A percentile compares a stretch with the other conserved stretches of the same genome.
These are phyloP conservation scores for Colletotrichum plurivorum DNA, from an alignment of 2,329 filamentous ascomycete species.

Conservation along the genomic window DNA sequence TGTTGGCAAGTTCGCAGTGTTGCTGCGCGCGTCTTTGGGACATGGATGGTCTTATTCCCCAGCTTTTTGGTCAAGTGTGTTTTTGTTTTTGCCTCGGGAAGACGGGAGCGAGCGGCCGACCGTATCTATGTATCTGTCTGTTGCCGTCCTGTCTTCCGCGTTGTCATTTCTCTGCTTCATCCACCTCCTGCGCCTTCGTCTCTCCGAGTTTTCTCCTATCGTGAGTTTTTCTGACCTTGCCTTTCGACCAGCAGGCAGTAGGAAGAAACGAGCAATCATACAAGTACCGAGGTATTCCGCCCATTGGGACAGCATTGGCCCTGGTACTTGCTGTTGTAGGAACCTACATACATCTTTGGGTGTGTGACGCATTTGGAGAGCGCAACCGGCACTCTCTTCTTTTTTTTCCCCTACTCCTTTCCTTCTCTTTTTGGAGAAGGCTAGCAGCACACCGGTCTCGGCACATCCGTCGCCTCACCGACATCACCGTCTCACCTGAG, in stretches of 20 bases:
- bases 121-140: background rate
- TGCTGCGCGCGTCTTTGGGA: slow-evolving; percentile 7
- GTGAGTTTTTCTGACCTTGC: background rate
- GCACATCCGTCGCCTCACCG: slow-evolving; percentile 5
- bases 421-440: background rate
- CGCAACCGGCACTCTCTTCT: slow-evolving; percentile 15
- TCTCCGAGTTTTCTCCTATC: slow-evolving; percentile 21
- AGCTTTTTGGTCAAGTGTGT: slow-evolving; percentile 11
- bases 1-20: slow-evolving; percentile 7
- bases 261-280: background rate
- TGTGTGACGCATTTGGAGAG: slow-evolving; percentile 1
- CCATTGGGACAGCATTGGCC: background rate
- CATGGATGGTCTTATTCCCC: slow-evolving; percentile 26
- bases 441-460: slow-evolving; percentile 30
- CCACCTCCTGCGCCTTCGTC: background rate
- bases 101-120: background rate
- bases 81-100: slow-evolving; percentile 14
- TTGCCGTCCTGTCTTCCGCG: background rate
- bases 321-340: background rate
- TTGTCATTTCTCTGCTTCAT: background rate
- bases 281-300: background rate
- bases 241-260: too few species aligned
- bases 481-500: slow-evolving; percentile 22
- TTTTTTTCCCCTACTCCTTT: background rate
- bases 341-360: background rate